phyloP scores from a whole-genome alignment of 345 rosid species.

The Garcia nutans region DNA sequence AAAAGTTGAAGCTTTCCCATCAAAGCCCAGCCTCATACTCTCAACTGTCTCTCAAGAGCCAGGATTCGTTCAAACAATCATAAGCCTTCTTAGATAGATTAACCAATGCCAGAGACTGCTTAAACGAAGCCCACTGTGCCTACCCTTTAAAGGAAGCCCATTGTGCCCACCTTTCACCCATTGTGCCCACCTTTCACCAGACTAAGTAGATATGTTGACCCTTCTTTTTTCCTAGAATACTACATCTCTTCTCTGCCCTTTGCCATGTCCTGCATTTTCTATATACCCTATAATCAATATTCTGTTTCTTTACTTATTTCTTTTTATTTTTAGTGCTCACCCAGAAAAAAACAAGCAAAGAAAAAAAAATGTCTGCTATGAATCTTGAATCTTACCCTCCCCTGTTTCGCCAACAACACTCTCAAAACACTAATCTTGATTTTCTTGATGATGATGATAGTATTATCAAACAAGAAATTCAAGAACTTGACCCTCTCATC shows the following conservation, averaged over 20 bases:
- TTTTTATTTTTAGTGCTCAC: too few species aligned
- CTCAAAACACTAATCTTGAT: not conserved
- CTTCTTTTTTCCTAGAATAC: too few species aligned
- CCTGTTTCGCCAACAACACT: conserved; percentile 22
- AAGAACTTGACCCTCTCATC: conserved; percentile 21
- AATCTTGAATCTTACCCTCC: conserved; percentile 53
- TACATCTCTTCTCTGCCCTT: not conserved
- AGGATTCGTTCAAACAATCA: not conserved
- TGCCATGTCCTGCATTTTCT: not conserved
- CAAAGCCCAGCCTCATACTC: not conserved
- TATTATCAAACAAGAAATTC: not conserved
- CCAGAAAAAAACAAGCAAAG: not conserved
- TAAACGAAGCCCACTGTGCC: not conserved
- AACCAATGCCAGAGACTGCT: not conserved
- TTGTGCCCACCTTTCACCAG: too few species aligned
- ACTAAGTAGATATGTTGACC: too few species aligned
- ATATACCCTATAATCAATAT: not conserved
- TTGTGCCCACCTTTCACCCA: too few species aligned
- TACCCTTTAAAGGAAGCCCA: too few species aligned
- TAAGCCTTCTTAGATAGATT: not conserved
- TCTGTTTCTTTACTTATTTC: not conserved
- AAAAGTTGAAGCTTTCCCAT: not conserved
- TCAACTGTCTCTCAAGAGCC: too few species aligned
- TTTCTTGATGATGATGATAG: conserved; percentile 11
- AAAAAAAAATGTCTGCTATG: conserved; percentile 19